Evolutionary conservation across 768 basidiomycete genomes (phyloP), one percentile per base, ranked within the genome.

Genomic region (Tylopilus intermedius): DNA sequence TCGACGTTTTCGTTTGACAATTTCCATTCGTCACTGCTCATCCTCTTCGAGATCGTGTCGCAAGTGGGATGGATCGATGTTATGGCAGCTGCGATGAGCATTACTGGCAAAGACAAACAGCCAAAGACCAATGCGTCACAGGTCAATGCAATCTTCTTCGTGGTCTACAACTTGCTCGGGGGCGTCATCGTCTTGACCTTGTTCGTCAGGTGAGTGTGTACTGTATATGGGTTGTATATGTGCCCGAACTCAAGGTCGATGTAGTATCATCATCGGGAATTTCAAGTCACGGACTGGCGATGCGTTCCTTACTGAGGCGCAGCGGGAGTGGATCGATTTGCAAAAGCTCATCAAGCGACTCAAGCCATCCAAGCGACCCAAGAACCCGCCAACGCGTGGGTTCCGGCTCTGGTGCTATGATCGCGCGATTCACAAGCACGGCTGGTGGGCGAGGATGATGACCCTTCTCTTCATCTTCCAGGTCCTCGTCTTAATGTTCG

Each of bases 31-130:
- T 87, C 90, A 0, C 73, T 97, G 38, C 78, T 97, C 49, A 96
- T 97, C 62, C 78, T 96, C 1, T 97, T 96, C 62, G 95, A 98
- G 71, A 93, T 94, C 58, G 90, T 97, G n/a, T 95, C 93, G 0
- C 72, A 96, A 46, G 94, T 96, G 70, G 95, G 95, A 2, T 97
- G 94, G 95, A 80, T 90, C 18, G 90, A 94, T 64, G 95, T 94
- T 44, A 88, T 95, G 87, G 72, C 70, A 26, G 78, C 85, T 21
- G 86, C 86, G 2, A 88, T 88, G 67, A 82, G 83, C 57, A 86
- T 96, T 57, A 84, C 80, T 0, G 90, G 86, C 5, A 65, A 55
- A 22, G 81, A 82, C 26, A 69, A 70, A 50, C 93, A 96, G 65
- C 90, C 92, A 1, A 70, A 78, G 54, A 76, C 71, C 39, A 88